A percentile compares a stretch with the other conserved stretches of the same genome.
phyloP scores from a whole-genome alignment of 2,329 filamentous ascomycete species.

The Aspergillus tamarii region DNA sequence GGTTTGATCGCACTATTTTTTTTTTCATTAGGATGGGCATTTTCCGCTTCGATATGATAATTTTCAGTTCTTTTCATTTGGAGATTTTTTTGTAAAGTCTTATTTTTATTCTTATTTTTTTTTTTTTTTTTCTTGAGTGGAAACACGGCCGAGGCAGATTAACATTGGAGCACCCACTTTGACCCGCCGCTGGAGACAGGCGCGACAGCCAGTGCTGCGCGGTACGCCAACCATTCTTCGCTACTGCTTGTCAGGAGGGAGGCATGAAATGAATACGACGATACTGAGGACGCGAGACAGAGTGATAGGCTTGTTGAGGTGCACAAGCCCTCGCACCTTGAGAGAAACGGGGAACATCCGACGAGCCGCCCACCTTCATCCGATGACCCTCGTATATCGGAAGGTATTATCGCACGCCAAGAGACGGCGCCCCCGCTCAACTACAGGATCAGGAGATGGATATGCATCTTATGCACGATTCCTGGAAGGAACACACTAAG shows the following conservation, averaged over 20 bases:
- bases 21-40: neutral
- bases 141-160: neutral
- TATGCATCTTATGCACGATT: neutral
- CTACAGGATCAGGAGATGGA: neutral
- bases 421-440: neutral
- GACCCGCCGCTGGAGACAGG: conserved; percentile 27
- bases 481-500: conserved; percentile 2
- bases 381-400: conserved; percentile 3
- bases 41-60: neutral
- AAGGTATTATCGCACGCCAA: neutral
- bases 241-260: neutral
- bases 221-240: conserved; percentile 25
- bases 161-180: conserved; percentile 20
- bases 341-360: neutral
- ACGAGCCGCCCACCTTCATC: neutral
- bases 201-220: conserved; percentile 25
- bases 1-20: conserved; percentile 24
- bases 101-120: neutral
- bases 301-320: conserved; percentile 5
- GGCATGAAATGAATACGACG: neutral
- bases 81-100: neutral
- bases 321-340: neutral
- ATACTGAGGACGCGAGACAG: neutral
- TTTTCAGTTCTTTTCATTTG: neutral
- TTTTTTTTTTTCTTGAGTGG: neutral